A percentile compares a stretch with the other conserved stretches of the same genome.
phyloP scores from a whole-genome alignment of 495 filamentous ascomycete genomes.

The Hypoxylon fragiforme region DNA sequence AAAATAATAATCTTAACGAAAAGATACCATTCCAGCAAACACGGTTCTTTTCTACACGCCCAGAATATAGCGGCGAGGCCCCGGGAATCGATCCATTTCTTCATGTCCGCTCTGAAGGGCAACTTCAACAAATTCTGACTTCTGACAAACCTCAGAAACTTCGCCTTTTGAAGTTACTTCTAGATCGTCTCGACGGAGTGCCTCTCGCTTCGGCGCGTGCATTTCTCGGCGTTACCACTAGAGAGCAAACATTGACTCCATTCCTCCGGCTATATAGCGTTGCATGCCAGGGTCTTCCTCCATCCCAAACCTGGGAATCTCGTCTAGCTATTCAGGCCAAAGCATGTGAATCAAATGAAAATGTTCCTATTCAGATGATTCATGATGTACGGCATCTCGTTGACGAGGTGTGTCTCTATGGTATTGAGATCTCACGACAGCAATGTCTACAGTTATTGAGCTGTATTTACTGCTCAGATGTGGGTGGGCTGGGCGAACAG shows the following conservation, averaged over 20 bases:
- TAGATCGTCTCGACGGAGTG: conserved; percentile 12
- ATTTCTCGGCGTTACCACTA: neutral
- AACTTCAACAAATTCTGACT: conserved; percentile 20
- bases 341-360: conserved; percentile 6
- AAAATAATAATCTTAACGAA: conserved; percentile 11
- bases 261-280: conserved; percentile 35
- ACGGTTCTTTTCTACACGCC: conserved; percentile 28
- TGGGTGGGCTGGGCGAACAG: conserved; percentile 11
- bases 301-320: conserved; percentile 35
- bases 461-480: conserved; percentile 35
- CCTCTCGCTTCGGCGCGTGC: conserved; percentile 3
- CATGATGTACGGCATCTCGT: conserved; percentile 17
- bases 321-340: conserved; percentile 36
- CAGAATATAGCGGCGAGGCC: neutral
- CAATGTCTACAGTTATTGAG: conserved; percentile 39
- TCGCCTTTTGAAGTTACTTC: conserved; percentile 30
- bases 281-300: conserved; percentile 32
- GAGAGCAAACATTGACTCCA: conserved; percentile 2
- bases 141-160: conserved; percentile 32
- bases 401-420: conserved; percentile 34
- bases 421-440: conserved; percentile 38
- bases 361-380: neutral
- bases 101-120: conserved; percentile 11
- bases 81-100: conserved; percentile 8
- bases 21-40: conserved; percentile 21